Conservation (phyloP, 73 alveolate genomes). For the Tetrahymena thermophila region DNA sequence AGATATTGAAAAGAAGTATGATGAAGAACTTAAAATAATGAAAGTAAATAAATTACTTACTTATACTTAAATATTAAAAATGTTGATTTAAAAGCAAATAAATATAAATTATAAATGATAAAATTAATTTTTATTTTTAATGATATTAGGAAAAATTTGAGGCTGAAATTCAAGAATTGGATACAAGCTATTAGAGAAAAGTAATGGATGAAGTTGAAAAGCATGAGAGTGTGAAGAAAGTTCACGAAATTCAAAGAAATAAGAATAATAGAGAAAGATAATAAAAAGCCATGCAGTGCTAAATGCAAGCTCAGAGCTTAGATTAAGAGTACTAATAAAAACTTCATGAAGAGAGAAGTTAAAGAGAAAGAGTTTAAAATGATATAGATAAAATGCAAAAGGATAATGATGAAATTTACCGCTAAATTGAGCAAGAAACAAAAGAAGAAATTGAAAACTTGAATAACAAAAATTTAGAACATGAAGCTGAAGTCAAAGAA, state of each 20-base stretch:
- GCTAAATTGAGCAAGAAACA: slow-evolving; percentile 24
- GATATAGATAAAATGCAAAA: slow-evolving; percentile 38
- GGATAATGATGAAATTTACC: slow-evolving; percentile 27
- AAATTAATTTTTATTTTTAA: too few relatives aligned
- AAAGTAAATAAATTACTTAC: not conserved
- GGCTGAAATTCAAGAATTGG: slow-evolving; percentile 27
- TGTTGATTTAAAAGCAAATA: too few relatives aligned
- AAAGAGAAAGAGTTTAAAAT: slow-evolving; percentile 60
- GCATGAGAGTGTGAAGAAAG: slow-evolving; percentile 29
- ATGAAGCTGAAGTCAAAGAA: slow-evolving; percentile 55
- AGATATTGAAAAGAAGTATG: slow-evolving; percentile 62
- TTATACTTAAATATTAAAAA: not conserved
- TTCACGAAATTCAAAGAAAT: slow-evolving; percentile 49
- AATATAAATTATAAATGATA: too few relatives aligned
- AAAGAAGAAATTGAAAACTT: slow-evolving; percentile 66
- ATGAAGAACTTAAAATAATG: slow-evolving; percentile 49
- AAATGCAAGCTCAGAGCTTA: slow-evolving; percentile 52
- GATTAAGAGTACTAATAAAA: slow-evolving; percentile 48
- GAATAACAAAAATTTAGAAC: slow-evolving; percentile 64
- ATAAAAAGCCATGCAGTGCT: slow-evolving; percentile 53
- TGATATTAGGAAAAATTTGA: slow-evolving; percentile 12
- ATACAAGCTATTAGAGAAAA: slow-evolving; percentile 23
- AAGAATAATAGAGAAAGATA: slow-evolving; percentile 35
- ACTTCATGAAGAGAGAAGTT: slow-evolving; percentile 38
- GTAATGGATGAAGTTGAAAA: slow-evolving; percentile 38